Evolutionary conservation across 208 protist species (phyloP).

Genomic region (Leishmania tarentolae): DNA sequence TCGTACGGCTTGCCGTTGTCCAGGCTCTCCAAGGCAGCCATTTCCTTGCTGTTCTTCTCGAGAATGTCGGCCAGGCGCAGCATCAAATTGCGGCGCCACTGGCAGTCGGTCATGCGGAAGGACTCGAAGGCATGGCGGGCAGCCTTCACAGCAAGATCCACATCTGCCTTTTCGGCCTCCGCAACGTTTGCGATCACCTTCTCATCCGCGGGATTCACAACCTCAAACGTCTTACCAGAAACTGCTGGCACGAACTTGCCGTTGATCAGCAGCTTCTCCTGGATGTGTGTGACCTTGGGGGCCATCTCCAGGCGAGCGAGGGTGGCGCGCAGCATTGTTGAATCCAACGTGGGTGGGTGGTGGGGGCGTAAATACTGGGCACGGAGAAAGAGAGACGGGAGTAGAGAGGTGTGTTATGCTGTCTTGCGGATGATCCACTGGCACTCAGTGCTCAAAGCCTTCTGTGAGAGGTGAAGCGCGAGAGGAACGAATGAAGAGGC

Average conservation of each 20-base stretch:
- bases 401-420: background rate
- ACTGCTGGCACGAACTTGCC: slow-evolving; percentile 77
- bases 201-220: slow-evolving; percentile 79
- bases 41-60: slow-evolving; percentile 59
- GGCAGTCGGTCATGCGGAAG: slow-evolving; percentile 51
- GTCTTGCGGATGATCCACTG: background rate
- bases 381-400: background rate
- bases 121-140: slow-evolving; percentile 64
- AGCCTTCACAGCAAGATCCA: slow-evolving; percentile 84
- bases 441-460: too few relatives aligned
- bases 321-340: slow-evolving; percentile 30
- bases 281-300: slow-evolving; percentile 46
- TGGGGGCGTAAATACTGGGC: background rate
- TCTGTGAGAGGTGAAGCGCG: too few relatives aligned
- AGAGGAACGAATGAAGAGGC: too few relatives aligned
- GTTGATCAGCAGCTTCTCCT: slow-evolving; percentile 88
- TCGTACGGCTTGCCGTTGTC: slow-evolving; percentile 92
- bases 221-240: slow-evolving; percentile 74
- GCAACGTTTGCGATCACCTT: slow-evolving; percentile 74
- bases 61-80: slow-evolving; percentile 80
- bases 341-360: too few relatives aligned
- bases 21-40: slow-evolving; percentile 82
- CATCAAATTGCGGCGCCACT: slow-evolving; percentile 61
- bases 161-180: slow-evolving; percentile 76
- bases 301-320: slow-evolving; percentile 24